Base-by-base conservation (phyloP, 345 rosid genomes). In the Heritiera littoralis region DNA sequence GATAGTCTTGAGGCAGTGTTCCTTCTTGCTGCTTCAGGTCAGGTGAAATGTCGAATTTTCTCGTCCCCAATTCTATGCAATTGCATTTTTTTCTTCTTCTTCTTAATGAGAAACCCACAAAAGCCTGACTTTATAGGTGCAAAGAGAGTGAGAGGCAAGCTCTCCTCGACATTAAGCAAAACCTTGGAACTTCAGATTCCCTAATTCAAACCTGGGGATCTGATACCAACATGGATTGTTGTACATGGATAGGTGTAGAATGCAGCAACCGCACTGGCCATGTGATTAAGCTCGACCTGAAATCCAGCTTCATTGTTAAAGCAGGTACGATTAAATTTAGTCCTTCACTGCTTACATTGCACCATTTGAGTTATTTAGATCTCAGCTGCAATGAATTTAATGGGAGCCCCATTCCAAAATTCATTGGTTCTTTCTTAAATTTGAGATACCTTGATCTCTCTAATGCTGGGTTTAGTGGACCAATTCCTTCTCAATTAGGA, bases 361-460 rank as follows among this genome's bases (percentile, higher is more conserved):
- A 67, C 49, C 74, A 83, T 66, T 78, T 90, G 79, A 72, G 41
- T 15, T 80, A 83, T 15, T 76, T 90, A 35, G 91, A 88, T 77
- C 64, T 90, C 68, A 84, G 90, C 66, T 18, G 1, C 48, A 85
- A 83, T 56, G 79, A 81, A 49, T 89, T 90, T 67, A 63, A 17
- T 7, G 86, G 83, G 8, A 20, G 58, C 9, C 69, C 6, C 52
- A 59, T 89, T 41, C 91, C 91, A 2, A 54, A 73, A 15, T 86
- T 85, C 41, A 40, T 84, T 49, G 86, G 85, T 13, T 75, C 78
- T 0, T 40, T 90, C 3, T 38, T 2, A 58, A 81, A 61, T 5
- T 61, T 89, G 61, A 74, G 79, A 43, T 81, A 83, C 58, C 82
- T 90, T 59, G 80, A 82, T 77, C 86, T 90, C 51, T 85, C 89